Conservation (phyloP, 345 rosid species). For the Syzygium aqueum region DNA sequence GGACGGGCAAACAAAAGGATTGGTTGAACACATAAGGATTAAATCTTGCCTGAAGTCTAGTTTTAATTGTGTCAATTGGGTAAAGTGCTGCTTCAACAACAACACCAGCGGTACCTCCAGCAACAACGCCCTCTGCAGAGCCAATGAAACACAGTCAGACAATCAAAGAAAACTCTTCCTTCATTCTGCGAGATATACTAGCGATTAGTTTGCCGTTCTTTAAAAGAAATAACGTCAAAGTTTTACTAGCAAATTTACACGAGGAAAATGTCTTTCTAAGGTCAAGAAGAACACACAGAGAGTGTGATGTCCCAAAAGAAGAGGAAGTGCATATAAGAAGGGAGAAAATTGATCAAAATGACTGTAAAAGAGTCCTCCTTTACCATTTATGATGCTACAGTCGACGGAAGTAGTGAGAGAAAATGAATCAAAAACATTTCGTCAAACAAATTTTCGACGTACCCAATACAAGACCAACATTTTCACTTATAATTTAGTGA, state of each 20-base stretch:
- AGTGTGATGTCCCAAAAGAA: not conserved
- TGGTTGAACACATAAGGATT: not conserved
- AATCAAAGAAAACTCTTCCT: not conserved
- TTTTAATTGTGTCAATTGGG: conserved; percentile 86
- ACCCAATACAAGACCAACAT: not conserved
- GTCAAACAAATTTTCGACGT: not conserved
- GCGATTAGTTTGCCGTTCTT: not conserved
- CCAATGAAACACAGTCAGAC: not conserved
- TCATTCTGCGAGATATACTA: not conserved
- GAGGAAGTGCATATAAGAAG: not conserved
- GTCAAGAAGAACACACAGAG: not conserved
- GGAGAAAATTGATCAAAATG: not conserved
- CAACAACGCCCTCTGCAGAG: conserved; percentile 51
- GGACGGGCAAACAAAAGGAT: not conserved
- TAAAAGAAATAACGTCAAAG: not conserved
- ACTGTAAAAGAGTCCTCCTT: not conserved
- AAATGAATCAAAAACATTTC: not conserved
- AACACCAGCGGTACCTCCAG: conserved; percentile 81
- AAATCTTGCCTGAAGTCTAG: conserved; percentile 61
- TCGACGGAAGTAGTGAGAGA: not conserved
- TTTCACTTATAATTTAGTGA: not conserved
- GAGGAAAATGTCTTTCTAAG: not conserved
- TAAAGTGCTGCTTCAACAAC: conserved; percentile 75
- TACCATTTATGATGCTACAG: not conserved
- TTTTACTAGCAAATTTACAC: not conserved